Evolutionary conservation across 2,329 filamentous ascomycete genomes (phyloP).

Genomic region (Bipolaris gigantea): DNA sequence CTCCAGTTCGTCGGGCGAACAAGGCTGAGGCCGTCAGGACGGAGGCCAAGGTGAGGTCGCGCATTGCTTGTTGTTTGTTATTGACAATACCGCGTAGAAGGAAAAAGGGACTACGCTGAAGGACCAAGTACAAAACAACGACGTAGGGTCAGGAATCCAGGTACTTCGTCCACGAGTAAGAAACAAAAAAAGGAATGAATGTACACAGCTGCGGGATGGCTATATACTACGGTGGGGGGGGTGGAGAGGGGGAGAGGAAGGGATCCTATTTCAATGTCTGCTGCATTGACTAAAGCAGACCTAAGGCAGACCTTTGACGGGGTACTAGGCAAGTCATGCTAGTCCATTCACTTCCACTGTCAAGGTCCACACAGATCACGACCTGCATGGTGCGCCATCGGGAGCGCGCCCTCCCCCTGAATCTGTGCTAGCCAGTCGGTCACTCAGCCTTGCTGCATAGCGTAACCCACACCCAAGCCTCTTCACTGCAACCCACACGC

Average conservation of each 20-base stretch:
- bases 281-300: constrained; percentile 9
- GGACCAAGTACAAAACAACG: neutral
- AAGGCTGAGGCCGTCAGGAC: constrained; percentile 38
- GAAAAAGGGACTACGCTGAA: neutral
- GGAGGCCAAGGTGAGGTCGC: constrained; percentile 33
- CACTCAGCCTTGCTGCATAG: constrained; percentile 33
- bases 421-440: constrained; percentile 28
- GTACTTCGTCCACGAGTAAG: neutral
- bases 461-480: constrained; percentile 21
- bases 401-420: constrained; percentile 12
- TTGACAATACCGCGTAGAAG: neutral
- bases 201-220: neutral
- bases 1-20: constrained; percentile 44
- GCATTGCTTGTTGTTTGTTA: constrained; percentile 25
- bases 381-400: constrained; percentile 12
- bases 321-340: constrained; percentile 26
- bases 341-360: neutral
- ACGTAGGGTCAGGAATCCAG: neutral
- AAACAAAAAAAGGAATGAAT: constrained; percentile 10
- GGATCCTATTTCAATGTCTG: constrained; percentile 30
- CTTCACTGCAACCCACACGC: constrained; percentile 12
- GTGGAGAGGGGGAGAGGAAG: neutral
- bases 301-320: constrained; percentile 4
- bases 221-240: neutral
- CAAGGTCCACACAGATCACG: constrained; percentile 1